Percentiles rank a stretch among this genome's conserved stretches.
Conservation (phyloP, 2,329 filamentous ascomycete genomes). For the Penicillium sp. region DNA sequence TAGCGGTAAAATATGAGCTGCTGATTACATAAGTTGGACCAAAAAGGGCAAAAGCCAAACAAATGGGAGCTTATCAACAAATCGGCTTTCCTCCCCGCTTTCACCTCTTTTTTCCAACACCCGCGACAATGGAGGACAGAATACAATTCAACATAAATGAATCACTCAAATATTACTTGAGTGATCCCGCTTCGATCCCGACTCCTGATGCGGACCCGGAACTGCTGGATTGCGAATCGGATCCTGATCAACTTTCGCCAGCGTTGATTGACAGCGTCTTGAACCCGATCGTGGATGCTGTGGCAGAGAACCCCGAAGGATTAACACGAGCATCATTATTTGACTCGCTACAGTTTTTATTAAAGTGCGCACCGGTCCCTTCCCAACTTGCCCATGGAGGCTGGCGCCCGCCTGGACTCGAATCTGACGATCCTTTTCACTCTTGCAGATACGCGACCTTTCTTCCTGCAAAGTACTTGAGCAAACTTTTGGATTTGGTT, state of each 20-base stretch:
- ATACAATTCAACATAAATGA: conserved; percentile 94
- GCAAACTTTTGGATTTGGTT: conserved; percentile 88
- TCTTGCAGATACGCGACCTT: conserved; percentile 74
- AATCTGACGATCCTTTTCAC: conserved; percentile 60
- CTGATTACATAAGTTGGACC: conserved; percentile 7
- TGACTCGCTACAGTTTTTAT: conserved; percentile 89
- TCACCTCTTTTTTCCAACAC: conserved; percentile 9
- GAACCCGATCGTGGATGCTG: conserved; percentile 87
- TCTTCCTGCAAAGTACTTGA: conserved; percentile 76
- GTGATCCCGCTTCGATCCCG: conserved; percentile 77
- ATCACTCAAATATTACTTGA: conserved; percentile 94
- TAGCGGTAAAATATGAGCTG: background rate
- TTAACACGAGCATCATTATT: conserved; percentile 75
- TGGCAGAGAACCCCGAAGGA: conserved; percentile 88
- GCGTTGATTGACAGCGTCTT: conserved; percentile 78
- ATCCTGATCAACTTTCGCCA: conserved; percentile 77
- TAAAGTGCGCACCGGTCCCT: conserved; percentile 79
- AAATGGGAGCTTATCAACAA: conserved; percentile 19
- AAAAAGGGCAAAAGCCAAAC: conserved; percentile 30
- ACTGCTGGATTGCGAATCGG: conserved; percentile 87
- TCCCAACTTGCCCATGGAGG: conserved; percentile 27
- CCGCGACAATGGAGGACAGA: conserved; percentile 59
- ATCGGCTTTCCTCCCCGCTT: conserved; percentile 16
- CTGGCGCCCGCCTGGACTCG: conserved; percentile 43
- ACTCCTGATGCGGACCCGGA: conserved; percentile 82